Conservation (phyloP, 768 basidiomycete genomes). For the Lyophyllum semitale region DNA sequence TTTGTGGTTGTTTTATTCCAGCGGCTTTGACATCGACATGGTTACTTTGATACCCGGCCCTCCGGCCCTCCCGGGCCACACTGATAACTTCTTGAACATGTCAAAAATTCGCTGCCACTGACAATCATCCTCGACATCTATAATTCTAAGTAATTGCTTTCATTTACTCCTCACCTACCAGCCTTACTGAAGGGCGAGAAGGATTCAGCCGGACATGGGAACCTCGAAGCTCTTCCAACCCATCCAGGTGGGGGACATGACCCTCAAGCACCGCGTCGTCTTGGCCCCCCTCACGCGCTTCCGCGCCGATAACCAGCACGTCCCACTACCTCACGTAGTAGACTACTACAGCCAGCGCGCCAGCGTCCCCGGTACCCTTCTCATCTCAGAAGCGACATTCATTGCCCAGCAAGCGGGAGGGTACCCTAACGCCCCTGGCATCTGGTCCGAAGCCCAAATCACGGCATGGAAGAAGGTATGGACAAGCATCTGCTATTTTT, state of each 20-base stretch:
- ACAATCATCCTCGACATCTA: too few relatives aligned
- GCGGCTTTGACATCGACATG: background rate
- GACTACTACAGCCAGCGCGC: constrained; percentile 41
- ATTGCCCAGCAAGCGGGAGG: constrained; percentile 54
- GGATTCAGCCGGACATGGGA: background rate
- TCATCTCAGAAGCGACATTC: constrained; percentile 48
- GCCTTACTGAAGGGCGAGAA: background rate
- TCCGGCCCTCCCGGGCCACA: background rate
- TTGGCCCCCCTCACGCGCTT: constrained; percentile 34
- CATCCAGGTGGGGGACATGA: constrained; percentile 33
- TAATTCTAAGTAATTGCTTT: background rate
- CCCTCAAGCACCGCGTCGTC: constrained; percentile 46
- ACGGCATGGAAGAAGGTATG: constrained; percentile 55
- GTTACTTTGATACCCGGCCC: background rate
- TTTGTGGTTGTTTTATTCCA: background rate
- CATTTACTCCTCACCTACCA: background rate
- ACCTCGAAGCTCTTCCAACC: constrained; percentile 38
- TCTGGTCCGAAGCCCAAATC: constrained; percentile 63
- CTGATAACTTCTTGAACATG: background rate
- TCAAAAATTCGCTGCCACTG: too few relatives aligned
- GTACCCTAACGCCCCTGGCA: constrained; percentile 54
- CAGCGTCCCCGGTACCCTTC: constrained; percentile 38
- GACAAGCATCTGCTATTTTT: background rate
- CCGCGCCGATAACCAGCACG: constrained; percentile 16
- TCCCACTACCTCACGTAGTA: constrained; percentile 30